A percentile compares a stretch with the other conserved stretches of the same genome.
These are phyloP conservation scores for Cercospora citrullina DNA, from an alignment of 2,329 filamentous ascomycete genomes.

Conservation along the genomic window DNA sequence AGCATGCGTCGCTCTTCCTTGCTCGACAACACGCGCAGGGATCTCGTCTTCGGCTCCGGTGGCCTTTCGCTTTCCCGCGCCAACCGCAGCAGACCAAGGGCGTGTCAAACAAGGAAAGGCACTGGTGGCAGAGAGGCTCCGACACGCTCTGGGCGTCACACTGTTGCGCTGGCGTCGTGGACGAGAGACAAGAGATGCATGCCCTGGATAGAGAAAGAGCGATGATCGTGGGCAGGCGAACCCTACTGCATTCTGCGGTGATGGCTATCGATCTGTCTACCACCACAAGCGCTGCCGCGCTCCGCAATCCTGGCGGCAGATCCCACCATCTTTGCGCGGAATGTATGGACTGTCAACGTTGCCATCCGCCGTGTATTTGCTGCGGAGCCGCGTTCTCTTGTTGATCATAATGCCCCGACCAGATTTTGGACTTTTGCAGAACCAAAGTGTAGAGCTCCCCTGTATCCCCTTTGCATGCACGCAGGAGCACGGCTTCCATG, in stretches of 20 bases:
- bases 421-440: background rate
- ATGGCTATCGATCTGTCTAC: constrained; percentile 4
- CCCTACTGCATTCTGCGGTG: constrained; percentile 9
- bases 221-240: constrained; percentile 6
- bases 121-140: background rate
- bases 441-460: background rate
- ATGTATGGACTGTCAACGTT: background rate
- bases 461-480: background rate
- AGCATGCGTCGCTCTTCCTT: constrained; percentile 10
- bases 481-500: constrained; percentile 2
- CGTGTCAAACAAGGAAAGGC: background rate
- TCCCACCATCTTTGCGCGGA: constrained; percentile 4
- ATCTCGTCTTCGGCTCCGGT: constrained; percentile 3
- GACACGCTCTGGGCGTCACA: background rate
- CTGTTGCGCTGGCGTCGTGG: background rate
- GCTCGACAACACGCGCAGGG: constrained; percentile 10
- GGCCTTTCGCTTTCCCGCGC: background rate
- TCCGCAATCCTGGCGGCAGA: constrained; percentile 6
- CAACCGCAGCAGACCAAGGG: background rate
- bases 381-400: too few relatives aligned
- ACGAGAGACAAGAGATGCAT: background rate
- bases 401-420: background rate
- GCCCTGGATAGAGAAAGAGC: background rate
- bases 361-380: background rate
- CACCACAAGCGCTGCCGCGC: constrained; percentile 9